Evolutionary conservation across 768 basidiomycete genomes (phyloP), one percentile per base, ranked within the genome.

Genomic region (Hydnomerulius pinastri): DNA sequence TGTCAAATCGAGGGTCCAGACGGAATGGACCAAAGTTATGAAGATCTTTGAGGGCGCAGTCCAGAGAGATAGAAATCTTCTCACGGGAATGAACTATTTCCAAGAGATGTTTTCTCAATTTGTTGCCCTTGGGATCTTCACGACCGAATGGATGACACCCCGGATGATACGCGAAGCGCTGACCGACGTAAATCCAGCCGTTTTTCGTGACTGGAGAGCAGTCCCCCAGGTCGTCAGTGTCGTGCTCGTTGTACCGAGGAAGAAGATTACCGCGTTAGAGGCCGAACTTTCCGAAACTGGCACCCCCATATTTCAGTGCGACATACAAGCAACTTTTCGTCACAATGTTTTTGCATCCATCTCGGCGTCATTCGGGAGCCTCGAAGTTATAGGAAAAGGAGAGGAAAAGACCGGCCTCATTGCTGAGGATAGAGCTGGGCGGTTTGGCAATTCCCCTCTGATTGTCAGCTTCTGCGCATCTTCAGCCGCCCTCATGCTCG

Each of bases 61-160:
- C 4, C 0, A 10, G 28, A 30, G 5, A 8, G 60, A 67, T 38
- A 44, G 15, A 0, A 58, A 29, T 25, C 44, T 67, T 20, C 39
- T 63, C 33, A 25, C 68, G 43, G 68, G 54, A 27, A 62, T 54
- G 18, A 61, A 67, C 36, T 65, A 72, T 49, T 71, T 72, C 50
- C 78, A 82, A 49, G 81, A 83, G 36, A 60, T 83, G 43, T 75
- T 69, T 42, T 58, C 67, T 15, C 72, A 77, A 13, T 62, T 81
- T 4, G 70, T 79, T 51, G 65, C 72, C 12, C 62, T 72, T 20
- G 72, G 70, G 11, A 55, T 81, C 1, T 58, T 71, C 49, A 70
- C 72, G 56, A 61, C 13, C 37, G 21, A 9, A 25, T 48, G 13
- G 55, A 50, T 24, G n/a, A n/a, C n/a, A n/a, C n/a, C n/a, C n/a